A percentile compares a stretch with the other conserved stretches of the same genome.
Conservation (phyloP, 805 yeast species). For the Yamadazyma phyllophila region DNA sequence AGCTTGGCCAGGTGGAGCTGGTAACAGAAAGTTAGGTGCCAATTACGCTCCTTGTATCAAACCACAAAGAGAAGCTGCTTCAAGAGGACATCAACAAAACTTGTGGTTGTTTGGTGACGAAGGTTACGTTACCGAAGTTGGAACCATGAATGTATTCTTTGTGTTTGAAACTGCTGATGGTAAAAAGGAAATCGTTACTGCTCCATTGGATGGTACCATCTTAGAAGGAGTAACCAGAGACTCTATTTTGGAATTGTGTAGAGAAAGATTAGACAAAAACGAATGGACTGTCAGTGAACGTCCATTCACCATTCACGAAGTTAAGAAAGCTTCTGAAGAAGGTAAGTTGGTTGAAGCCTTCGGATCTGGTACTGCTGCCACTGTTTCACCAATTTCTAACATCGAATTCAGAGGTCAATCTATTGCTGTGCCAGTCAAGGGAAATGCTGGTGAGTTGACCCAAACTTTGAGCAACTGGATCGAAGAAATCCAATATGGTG, state of each 20-base stretch:
- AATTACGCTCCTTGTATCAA: constrained; percentile 94
- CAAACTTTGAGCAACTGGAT: constrained; percentile 81
- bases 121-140: constrained; percentile 86
- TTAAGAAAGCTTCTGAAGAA: constrained; percentile 68
- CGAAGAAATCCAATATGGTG: constrained; percentile 86
- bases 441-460: constrained; percentile 82
- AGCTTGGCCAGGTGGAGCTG: constrained; percentile 99
- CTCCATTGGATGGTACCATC: constrained; percentile 96
- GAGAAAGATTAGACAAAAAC: constrained; percentile 65
- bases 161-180: constrained; percentile 82
- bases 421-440: constrained; percentile 77
- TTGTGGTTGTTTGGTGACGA: constrained; percentile 95
- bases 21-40: constrained; percentile 94
- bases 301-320: constrained; percentile 76
- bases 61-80: constrained; percentile 89
- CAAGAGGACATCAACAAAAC: constrained; percentile 92
- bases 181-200: constrained; percentile 88
- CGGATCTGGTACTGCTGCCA: constrained; percentile 97
- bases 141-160: constrained; percentile 94
- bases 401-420: constrained; percentile 76
- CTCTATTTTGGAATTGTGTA: constrained; percentile 74
- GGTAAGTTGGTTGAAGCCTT: constrained; percentile 92
- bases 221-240: constrained; percentile 96
- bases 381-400: constrained; percentile 88
- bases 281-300: constrained; percentile 89